These are phyloP conservation scores for Chloris gayana DNA, from an alignment of 176 grass and related monocot species.

Conservation along the genomic window DNA sequence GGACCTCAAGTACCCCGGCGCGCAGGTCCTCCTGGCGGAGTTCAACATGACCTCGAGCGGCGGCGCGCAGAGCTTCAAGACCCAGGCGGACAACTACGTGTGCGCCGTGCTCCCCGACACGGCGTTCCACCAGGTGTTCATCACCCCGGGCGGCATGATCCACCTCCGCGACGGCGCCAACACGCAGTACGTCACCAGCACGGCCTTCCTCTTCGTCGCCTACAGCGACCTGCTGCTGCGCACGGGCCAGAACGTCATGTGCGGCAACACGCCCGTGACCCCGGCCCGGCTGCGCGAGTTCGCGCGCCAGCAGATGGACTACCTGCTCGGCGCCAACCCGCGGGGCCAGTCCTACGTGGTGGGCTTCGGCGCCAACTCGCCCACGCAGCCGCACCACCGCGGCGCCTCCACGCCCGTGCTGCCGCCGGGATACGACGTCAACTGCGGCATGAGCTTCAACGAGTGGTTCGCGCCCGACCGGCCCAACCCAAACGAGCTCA, in stretches of 20 bases:
- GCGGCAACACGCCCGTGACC: conserved; percentile 51
- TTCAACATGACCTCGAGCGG: conserved; percentile 55
- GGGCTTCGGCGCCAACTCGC: conserved; percentile 70
- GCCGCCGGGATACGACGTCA: conserved; percentile 6
- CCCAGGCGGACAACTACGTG: conserved; percentile 83
- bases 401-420: conserved; percentile 73
- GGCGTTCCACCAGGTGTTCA: conserved; percentile 73
- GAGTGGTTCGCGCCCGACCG: conserved; percentile 63
- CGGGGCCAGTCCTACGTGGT: conserved; percentile 74
- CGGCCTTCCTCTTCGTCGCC: conserved; percentile 70
- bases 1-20: conserved; percentile 93
- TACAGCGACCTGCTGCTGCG: conserved; percentile 74
- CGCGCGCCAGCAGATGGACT: conserved; percentile 94
- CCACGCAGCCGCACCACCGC: conserved; percentile 80
- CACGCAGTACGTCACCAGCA: conserved; percentile 82
- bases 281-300: conserved; percentile 64
- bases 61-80: conserved; percentile 71
- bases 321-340: conserved; percentile 84
- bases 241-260: conserved; percentile 59
- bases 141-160: conserved; percentile 83
- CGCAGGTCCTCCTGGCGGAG: conserved; percentile 79
- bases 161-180: conserved; percentile 97
- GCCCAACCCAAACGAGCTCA: conserved; percentile 84
- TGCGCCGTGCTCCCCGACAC: conserved; percentile 85
- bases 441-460: conserved; percentile 81